Evolutionary conservation across 352 stramenopile genomes (phyloP), one percentile per base, ranked within the genome.

Genomic region (Phytophthora multivora): DNA sequence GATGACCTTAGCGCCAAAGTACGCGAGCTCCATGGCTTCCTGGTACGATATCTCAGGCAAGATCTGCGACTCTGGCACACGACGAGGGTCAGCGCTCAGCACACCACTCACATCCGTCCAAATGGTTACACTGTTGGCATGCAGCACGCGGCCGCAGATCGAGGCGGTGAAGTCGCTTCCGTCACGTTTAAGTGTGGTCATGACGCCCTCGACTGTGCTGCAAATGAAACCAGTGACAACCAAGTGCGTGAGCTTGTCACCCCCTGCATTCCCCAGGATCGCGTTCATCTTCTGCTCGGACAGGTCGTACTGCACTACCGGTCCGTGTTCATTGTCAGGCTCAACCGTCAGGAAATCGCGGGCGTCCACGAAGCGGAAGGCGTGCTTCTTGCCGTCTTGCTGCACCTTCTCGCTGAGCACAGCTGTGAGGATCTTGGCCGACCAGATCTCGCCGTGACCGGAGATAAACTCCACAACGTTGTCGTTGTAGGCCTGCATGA

Each of bases 51-150:
- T 81, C 66, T 98, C 86, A 13, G 80, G 65, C 11, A 98, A 71
- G 38, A 96, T 93, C 55, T 88, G 85, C 5, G 95, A 95, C 58
- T 97, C 87, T 2, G 95, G 94, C 21, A 99, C 97, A 52, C 95
- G 81, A 51, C 96, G 78, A 26, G 97, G 97, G 66, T 99, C 97
- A 4, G 96, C 95, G 49, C 90, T 97, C 21, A 98, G 69, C 30
- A 99, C 95, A 45, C 96, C 96, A 75, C 97, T 96, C 7, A 99
- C 96, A 69, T 99, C 96, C 8, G 96, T 99, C 96, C 96, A 99
- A 66, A 99, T 99, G 16, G 88, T 96, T 58, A 99, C 95, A 50
- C 79, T 88, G 16, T 75, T 86, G 19, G 96, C 95, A 26, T 87
- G 64, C 28, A 99, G 72, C 30, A 99, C 79, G 40, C 90, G 86